Conservation (phyloP, 164 flowering plant species). For the Cinnamomum micranthum region DNA sequence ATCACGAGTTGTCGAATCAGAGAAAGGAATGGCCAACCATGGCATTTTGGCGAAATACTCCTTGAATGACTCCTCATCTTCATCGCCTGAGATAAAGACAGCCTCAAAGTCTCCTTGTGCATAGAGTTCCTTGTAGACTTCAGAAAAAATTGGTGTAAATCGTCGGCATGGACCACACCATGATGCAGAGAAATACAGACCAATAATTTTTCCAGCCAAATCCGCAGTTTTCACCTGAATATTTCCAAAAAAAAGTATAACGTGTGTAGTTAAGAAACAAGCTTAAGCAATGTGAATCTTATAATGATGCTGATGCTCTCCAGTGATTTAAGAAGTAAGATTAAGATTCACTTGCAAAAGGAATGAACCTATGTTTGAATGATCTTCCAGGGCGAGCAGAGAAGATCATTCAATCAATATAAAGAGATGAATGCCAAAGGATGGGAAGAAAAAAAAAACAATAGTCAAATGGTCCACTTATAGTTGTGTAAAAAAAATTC, state of each 20-base stretch:
- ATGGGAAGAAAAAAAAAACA: too few relatives aligned
- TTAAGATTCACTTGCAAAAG: too few relatives aligned
- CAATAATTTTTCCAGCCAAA: constrained; percentile 54
- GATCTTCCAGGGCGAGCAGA: too few relatives aligned
- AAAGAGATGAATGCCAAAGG: too few relatives aligned
- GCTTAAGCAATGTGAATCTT: background rate
- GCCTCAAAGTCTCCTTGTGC: constrained; percentile 49
- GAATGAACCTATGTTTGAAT: too few relatives aligned
- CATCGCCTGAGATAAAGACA: constrained; percentile 49
- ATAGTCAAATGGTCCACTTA: too few relatives aligned
- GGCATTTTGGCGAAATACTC: constrained; percentile 71
- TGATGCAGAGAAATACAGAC: constrained; percentile 56
- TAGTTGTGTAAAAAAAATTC: too few relatives aligned
- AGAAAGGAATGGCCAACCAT: constrained; percentile 76
- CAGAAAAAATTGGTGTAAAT: constrained; percentile 47
- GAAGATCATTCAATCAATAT: too few relatives aligned
- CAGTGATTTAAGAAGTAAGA: too few relatives aligned
- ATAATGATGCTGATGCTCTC: background rate
- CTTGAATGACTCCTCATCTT: constrained; percentile 49
- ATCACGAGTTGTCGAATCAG: constrained; percentile 45
- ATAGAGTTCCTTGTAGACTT: constrained; percentile 42
- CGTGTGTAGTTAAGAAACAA: background rate
- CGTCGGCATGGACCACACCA: constrained; percentile 58
- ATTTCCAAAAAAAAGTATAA: background rate
- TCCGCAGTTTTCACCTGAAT: constrained; percentile 40